phyloP scores from a whole-genome alignment of 2,329 filamentous ascomycete species.

The Ceratocystis smalleyi region DNA sequence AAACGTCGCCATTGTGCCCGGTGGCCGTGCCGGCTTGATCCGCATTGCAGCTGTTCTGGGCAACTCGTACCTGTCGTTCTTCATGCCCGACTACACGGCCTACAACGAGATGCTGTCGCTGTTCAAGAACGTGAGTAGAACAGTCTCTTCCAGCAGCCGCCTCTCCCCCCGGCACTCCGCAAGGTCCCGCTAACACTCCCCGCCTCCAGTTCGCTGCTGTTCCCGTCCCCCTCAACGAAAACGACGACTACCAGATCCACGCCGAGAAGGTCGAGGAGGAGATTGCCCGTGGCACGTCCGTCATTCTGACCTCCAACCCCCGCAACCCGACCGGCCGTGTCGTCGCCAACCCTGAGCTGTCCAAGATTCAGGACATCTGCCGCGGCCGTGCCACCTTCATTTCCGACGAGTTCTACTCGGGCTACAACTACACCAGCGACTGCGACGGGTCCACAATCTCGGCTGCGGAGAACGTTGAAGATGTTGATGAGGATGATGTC shows the following conservation, averaged over 20 bases:
- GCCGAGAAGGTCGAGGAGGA: slow-evolving; percentile 86
- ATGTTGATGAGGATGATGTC: slow-evolving; percentile 81
- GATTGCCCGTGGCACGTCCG: slow-evolving; percentile 69
- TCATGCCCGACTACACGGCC: slow-evolving; percentile 87
- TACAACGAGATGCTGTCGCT: slow-evolving; percentile 96
- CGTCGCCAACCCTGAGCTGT: slow-evolving; percentile 67
- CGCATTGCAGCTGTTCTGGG: slow-evolving; percentile 87
- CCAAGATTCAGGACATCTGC: slow-evolving; percentile 85
- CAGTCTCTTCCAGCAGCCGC: neutral
- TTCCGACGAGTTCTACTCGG: slow-evolving; percentile 91
- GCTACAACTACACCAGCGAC: slow-evolving; percentile 87
- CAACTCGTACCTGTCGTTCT: slow-evolving; percentile 85
- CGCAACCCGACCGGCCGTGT: slow-evolving; percentile 88
- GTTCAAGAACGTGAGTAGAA: slow-evolving; percentile 62
- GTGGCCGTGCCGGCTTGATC: slow-evolving; percentile 81
- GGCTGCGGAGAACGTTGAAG: slow-evolving; percentile 74
- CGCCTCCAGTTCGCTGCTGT: slow-evolving; percentile 60
- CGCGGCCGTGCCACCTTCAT: slow-evolving; percentile 80
- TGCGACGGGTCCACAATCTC: slow-evolving; percentile 85
- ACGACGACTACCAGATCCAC: slow-evolving; percentile 85
- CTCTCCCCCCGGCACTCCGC: neutral
- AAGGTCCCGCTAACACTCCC: neutral
- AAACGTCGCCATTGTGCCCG: slow-evolving; percentile 92
- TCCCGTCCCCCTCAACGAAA: slow-evolving; percentile 66
- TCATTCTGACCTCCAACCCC: slow-evolving; percentile 89